Evolutionary conservation across 1,139 yeast species (phyloP).

Genomic region (Kodamaea suecica): DNA sequence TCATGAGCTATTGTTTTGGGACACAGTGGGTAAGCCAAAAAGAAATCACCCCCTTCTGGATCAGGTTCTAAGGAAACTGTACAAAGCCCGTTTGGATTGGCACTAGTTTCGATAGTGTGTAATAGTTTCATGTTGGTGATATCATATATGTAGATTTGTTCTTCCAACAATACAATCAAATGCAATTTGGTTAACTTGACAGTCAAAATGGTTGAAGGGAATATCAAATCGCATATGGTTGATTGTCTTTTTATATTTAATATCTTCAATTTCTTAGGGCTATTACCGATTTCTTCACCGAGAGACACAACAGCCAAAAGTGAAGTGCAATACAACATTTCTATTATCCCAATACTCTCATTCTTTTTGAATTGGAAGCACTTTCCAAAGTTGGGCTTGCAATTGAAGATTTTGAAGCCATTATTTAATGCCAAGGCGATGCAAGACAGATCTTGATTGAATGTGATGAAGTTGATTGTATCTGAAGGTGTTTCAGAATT

Average conservation of each 20-base stretch:
- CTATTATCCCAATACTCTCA: constrained; percentile 71
- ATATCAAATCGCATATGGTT: constrained; percentile 81
- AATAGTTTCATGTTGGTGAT: constrained; percentile 81
- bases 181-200: constrained; percentile 76
- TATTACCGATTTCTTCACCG: constrained; percentile 77
- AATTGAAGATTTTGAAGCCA: constrained; percentile 84
- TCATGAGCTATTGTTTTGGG: constrained; percentile 49
- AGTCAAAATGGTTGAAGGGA: constrained; percentile 76
- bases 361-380: constrained; percentile 53
- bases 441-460: constrained; percentile 90
- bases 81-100: constrained; percentile 60
- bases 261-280: constrained; percentile 78
- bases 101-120: constrained; percentile 82
- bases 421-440: constrained; percentile 74
- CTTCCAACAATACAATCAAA: constrained; percentile 73
- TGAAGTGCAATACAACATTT: constrained; percentile 89
- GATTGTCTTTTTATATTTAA: constrained; percentile 74
- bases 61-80: constrained; percentile 60
- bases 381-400: constrained; percentile 79
- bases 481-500: constrained; percentile 10
- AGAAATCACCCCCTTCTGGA: constrained; percentile 48
- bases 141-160: constrained; percentile 87
- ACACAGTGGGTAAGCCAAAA: constrained; percentile 87
- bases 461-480: constrained; percentile 58
- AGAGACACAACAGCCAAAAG: constrained; percentile 82